Evolutionary conservation across 768 basidiomycete species (phyloP).

Genomic region (Mycena kentingensis): DNA sequence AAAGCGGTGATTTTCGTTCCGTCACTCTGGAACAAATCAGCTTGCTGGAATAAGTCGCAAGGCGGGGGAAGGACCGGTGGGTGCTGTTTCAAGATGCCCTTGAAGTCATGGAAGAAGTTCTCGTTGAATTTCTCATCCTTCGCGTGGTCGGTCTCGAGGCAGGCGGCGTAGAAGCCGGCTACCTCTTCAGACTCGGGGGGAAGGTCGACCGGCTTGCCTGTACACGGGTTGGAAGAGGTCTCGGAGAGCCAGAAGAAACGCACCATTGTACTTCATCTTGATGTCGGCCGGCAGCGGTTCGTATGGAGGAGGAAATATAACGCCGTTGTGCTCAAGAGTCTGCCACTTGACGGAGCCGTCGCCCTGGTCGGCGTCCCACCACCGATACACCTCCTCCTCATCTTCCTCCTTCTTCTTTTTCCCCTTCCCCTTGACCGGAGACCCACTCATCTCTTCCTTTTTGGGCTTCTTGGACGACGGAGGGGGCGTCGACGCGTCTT

Average conservation of each 20-base stretch:
- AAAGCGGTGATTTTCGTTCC: slow-evolving; percentile 75
- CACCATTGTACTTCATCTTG: slow-evolving; percentile 96
- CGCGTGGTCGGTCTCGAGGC: slow-evolving; percentile 91
- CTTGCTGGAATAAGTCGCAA: slow-evolving; percentile 1
- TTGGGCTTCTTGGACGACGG: slow-evolving; percentile 53
- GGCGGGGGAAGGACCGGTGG: slow-evolving; percentile 69
- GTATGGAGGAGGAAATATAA: slow-evolving; percentile 95
- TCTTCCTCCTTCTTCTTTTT: slow-evolving; percentile 70
- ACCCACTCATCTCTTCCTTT: slow-evolving; percentile 41
- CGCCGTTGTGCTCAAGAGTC: slow-evolving; percentile 93
- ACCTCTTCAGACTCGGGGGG: slow-evolving; percentile 92
- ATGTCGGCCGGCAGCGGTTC: slow-evolving; percentile 77
- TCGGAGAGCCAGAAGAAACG: slow-evolving; percentile 25
- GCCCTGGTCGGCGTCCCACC: slow-evolving; percentile 85
- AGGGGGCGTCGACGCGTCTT: slow-evolving; percentile 41
- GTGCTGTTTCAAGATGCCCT: slow-evolving; percentile 69
- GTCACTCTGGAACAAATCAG: slow-evolving; percentile 51
- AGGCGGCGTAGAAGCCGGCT: slow-evolving; percentile 91
- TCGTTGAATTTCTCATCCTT: slow-evolving; percentile 85
- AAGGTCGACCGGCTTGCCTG: slow-evolving; percentile 79
- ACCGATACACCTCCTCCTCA: slow-evolving; percentile 72
- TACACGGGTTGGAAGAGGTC: slow-evolving; percentile 10
- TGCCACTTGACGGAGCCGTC: slow-evolving; percentile 89
- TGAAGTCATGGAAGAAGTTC: slow-evolving; percentile 96
- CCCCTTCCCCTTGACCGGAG: slow-evolving; percentile 43